phyloP scores from a whole-genome alignment of 345 rosid genomes.

The Gossypium sturtianum region DNA sequence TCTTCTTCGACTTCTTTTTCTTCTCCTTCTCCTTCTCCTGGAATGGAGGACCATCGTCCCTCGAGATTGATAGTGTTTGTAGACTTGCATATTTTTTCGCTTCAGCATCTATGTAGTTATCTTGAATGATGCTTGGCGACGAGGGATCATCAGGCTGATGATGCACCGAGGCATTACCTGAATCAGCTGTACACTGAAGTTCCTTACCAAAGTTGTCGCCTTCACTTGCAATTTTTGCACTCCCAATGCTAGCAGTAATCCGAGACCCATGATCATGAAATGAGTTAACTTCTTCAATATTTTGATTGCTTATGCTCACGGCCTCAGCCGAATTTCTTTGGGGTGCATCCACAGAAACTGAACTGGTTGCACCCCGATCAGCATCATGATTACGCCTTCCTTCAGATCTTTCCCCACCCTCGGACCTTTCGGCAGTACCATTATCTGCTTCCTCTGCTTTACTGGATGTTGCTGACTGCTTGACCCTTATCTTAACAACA shows the following conservation, averaged over 20 bases:
- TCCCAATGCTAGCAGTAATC: slow-evolving; percentile 91
- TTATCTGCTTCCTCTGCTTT: slow-evolving; percentile 66
- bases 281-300: slow-evolving; percentile 86
- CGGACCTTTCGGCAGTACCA: slow-evolving; percentile 62
- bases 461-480: slow-evolving; percentile 57
- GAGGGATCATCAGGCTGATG: slow-evolving; percentile 28
- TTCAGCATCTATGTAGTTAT: slow-evolving; percentile 38
- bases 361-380: slow-evolving; percentile 59
- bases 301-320: slow-evolving; percentile 64
- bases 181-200: slow-evolving; percentile 96
- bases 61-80: slow-evolving; percentile 45
- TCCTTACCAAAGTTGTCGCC: slow-evolving; percentile 70
- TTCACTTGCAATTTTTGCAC: slow-evolving; percentile 65
- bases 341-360: slow-evolving; percentile 95
- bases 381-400: slow-evolving; percentile 43
- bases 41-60: slow-evolving; percentile 28
- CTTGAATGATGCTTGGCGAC: slow-evolving; percentile 38
- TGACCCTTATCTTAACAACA: slow-evolving; percentile 68
- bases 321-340: slow-evolving; percentile 64
- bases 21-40: slow-evolving; percentile 33
- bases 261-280: slow-evolving; percentile 80
- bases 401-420: slow-evolving; percentile 39
- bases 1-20: slow-evolving; percentile 49
- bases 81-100: slow-evolving; percentile 61
- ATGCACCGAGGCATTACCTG: slow-evolving; percentile 49